Conservation (phyloP, 1,139 yeast genomes). For the Meyerozyma athensensis region DNA sequence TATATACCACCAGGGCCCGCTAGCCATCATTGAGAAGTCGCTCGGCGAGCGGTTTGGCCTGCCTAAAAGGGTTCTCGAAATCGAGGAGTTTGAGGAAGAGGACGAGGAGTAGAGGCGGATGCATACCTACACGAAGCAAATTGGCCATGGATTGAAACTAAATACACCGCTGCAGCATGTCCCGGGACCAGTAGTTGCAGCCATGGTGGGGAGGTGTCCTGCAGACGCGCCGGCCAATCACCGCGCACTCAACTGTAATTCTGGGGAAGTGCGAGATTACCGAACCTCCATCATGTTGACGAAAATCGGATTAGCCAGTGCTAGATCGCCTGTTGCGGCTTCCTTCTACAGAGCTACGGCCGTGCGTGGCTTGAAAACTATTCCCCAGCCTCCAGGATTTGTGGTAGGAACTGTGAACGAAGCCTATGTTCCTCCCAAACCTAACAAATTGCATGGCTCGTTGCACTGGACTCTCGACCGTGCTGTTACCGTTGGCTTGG, state of each 20-base stretch:
- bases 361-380: slow-evolving; percentile 32
- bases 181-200: no score
- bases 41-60: slow-evolving; percentile 38
- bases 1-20: slow-evolving; percentile 38
- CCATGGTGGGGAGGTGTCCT: neutral
- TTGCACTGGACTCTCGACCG: slow-evolving; percentile 73
- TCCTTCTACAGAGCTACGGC: slow-evolving; percentile 9
- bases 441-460: slow-evolving; percentile 57
- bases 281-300: slow-evolving; percentile 16
- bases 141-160: no score
- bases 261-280: slow-evolving; percentile 10
- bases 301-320: slow-evolving; percentile 25
- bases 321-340: slow-evolving; percentile 13
- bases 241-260: slow-evolving; percentile 11
- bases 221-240: slow-evolving; percentile 11
- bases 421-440: slow-evolving; percentile 57
- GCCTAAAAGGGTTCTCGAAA: slow-evolving; percentile 27
- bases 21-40: slow-evolving; percentile 41
- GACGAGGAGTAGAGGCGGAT: slow-evolving; percentile 35
- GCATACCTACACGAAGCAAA: no score
- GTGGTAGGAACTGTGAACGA: slow-evolving; percentile 75
- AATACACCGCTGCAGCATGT: no score
- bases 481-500: slow-evolving; percentile 50
- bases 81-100: slow-evolving; percentile 43
- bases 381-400: slow-evolving; percentile 75